A percentile compares a stretch with the other conserved stretches of the same genome.
Evolutionary conservation across 1,284 basidiomycete species (phyloP).

Genomic region (Takashimella koratensis): DNA sequence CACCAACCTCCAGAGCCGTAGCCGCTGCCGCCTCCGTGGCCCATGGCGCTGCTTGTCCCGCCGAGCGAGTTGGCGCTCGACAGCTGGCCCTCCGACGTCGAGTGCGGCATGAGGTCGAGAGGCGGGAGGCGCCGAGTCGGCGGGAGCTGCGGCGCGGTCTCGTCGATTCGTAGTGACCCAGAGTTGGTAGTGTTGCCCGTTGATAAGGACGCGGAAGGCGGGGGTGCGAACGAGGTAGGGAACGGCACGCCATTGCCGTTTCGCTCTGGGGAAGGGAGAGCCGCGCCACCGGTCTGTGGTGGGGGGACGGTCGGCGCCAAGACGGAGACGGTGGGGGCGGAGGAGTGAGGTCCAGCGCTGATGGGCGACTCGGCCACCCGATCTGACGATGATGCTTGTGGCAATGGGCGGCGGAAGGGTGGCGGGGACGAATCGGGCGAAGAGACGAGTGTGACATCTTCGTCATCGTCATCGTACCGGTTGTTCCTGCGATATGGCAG

Average conservation of each 20-base stretch:
- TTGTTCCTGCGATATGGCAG: no score
- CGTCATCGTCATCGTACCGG: slow-evolving; percentile 13
- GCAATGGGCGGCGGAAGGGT: neutral
- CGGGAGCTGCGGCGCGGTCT: slow-evolving; percentile 3
- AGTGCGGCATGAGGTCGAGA: neutral
- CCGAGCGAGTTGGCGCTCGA: neutral
- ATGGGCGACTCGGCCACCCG: neutral
- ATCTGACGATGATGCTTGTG: no score
- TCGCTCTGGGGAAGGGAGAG: neutral
- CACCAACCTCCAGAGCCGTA: slow-evolving; percentile 32
- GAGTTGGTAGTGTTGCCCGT: neutral
- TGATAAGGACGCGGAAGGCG: neutral
- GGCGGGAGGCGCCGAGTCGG: neutral
- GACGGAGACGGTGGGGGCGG: no score
- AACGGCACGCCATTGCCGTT: neutral
- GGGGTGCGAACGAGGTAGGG: neutral
- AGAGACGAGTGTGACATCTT: neutral
- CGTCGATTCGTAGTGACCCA: neutral
- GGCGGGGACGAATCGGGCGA: neutral
- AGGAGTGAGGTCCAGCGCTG: neutral
- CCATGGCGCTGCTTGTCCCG: neutral
- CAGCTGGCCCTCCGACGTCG: neutral
- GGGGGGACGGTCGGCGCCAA: neutral
- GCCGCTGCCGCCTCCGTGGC: neutral
- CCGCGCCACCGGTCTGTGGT: neutral